Evolutionary conservation across 768 basidiomycete species (phyloP), one percentile per base, ranked within the genome.

Genomic region (Grammothele lineata): DNA sequence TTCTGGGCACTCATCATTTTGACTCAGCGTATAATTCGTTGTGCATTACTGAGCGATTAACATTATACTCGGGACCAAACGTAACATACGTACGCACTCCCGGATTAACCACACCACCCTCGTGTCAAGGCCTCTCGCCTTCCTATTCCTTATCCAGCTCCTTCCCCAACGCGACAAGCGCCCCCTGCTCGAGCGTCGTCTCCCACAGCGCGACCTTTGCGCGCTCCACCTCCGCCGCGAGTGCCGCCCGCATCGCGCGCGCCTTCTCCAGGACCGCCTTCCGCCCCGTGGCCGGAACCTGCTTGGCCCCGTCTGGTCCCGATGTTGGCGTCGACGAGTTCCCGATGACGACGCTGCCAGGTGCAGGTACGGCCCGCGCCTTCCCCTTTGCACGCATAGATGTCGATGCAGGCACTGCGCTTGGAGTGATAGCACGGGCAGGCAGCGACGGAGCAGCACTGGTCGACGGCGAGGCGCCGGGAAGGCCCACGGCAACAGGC

Each of bases 171-270:
- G 41, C 52, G 9, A 54, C 53, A 21, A 86, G 65, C 42, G 74
- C 79, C n/a, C 80, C 83, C 57, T 81, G 76, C 64, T 87, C 85
- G 41, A 87, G 72, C 33, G 78, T 81, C 41, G 75, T 73, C 66
- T 87, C 85, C 87, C 87, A 88, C 47, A 88, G 63, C 57, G 83
- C 80, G 23, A 77, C 70, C 58, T 83, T 83, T 19, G 81, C 76
- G 43, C 66, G 69, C 40, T 81, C 73, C 37, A 89, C 65, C 64
- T 84, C 81, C 9, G 64, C 65, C 45, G 66, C 65, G 30, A 90
- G 54, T 54, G 77, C 69, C 45, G 65, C 63, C 48, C 77, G 75
- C 57, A 76, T 71, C 55, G 77, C 76, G 44, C 66, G 70, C 12
- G 84, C 85, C 12, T 73, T 72, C 36, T 61, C 66, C 25, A 88